A percentile compares a stretch with the other conserved stretches of the same genome.
Conservation (phyloP, 305 asterid species). For the Fraxinus ornus region DNA sequence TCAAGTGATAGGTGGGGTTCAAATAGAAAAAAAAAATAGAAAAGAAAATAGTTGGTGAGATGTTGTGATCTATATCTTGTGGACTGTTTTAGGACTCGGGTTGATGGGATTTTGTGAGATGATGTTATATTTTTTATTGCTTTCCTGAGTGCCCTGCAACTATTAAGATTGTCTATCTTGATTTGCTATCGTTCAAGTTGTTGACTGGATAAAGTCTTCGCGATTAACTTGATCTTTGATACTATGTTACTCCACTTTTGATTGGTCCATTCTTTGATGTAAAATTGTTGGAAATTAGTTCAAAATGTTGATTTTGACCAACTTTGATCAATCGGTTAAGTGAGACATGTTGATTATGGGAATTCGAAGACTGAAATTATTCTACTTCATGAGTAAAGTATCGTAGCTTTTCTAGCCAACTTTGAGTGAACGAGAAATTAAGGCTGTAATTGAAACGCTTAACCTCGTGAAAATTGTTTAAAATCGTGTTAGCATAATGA, state of each 20-base stretch:
- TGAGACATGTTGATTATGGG: neutral
- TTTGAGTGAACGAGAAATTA: neutral
- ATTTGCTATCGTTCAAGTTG: neutral
- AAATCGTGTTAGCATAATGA: neutral
- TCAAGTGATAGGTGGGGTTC: neutral
- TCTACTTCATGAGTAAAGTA: neutral
- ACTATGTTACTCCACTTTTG: neutral
- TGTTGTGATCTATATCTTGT: neutral
- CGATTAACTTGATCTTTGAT: too few relatives aligned
- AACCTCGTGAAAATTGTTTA: neutral
- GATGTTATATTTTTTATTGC: too few relatives aligned
- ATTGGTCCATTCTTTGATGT: neutral
- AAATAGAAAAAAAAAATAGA: neutral
- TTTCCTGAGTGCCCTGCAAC: neutral
- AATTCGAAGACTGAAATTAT: neutral
- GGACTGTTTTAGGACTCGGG: neutral
- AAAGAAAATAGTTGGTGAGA: neutral
- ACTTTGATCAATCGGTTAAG: neutral
- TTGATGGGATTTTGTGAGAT: neutral
- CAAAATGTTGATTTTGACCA: neutral
- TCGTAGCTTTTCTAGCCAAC: neutral
- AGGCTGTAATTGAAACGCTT: neutral
- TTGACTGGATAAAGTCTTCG: neutral
- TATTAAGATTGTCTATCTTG: neutral
- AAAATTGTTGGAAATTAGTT: neutral